Evolutionary conservation across 108 stramenopile genomes (phyloP).

Genomic region (Nitzschia palea): DNA sequence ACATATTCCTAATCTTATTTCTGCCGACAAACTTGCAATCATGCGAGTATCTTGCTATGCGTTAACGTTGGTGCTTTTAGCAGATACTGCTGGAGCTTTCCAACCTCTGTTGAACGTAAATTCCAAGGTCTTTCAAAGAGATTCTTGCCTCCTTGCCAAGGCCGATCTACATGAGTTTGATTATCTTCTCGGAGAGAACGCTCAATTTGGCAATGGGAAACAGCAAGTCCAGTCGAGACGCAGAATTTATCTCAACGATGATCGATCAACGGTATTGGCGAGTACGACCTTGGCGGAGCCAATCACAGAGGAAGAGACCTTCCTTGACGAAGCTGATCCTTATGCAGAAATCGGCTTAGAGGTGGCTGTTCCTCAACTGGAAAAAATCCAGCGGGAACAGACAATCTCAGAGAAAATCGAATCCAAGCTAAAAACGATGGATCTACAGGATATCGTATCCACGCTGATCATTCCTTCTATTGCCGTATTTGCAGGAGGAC

Average conservation of each 20-base stretch:
- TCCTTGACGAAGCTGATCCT: constrained; percentile 16
- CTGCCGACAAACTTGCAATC: not conserved
- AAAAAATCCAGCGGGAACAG: constrained; percentile 4
- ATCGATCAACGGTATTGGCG: constrained; percentile 19
- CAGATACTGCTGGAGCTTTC: not conserved
- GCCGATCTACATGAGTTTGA: constrained; percentile 26
- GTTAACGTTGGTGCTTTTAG: not conserved
- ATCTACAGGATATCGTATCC: constrained; percentile 37
- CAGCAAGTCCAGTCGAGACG: constrained; percentile 21
- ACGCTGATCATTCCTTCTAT: constrained; percentile 49
- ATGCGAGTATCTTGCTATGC: not conserved
- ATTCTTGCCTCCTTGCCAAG: not conserved
- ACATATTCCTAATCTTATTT: not conserved
- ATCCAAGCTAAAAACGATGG: constrained; percentile 35
- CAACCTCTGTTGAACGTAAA: not conserved
- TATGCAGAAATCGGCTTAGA: constrained; percentile 31
- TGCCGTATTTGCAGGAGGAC: constrained; percentile 27
- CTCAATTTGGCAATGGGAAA: not conserved
- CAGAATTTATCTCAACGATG: constrained; percentile 14
- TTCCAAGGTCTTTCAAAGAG: not conserved
- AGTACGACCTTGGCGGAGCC: constrained; percentile 29
- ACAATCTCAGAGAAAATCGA: constrained; percentile 18
- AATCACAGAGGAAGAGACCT: not conserved
- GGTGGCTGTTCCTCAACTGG: not conserved
- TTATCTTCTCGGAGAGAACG: constrained; percentile 15